Base-by-base conservation (phyloP, 1,284 basidiomycete genomes). In the Malassezia cuniculi region DNA sequence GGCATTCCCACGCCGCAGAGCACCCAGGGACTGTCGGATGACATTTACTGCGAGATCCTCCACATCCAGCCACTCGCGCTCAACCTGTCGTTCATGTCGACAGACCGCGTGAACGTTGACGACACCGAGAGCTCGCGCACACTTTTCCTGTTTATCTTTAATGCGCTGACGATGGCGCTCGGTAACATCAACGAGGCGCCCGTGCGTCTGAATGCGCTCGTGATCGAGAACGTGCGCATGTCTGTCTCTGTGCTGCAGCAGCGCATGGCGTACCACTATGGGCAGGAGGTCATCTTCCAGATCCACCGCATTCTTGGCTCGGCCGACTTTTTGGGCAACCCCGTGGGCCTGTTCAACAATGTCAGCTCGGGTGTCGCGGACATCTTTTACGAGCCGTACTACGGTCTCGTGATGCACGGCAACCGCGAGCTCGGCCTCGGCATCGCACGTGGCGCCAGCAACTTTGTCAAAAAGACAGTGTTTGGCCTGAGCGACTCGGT, bases 341-440 rank as follows among this genome's bases (percentile, higher is more conserved):
- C 90, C 5, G 86, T 95, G 20, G 90, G 90, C 10, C 74, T 99
- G 36, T 97, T 99, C 74, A 94, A 85, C 48, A 97, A 95, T 61
- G 89, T 99, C 62, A 90, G 85, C 62, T 94, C 87, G 17, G 93
- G 93, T n/a, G 85, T 97, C 6, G 82, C 84, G 32, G 93, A 97
- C 68, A 89, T 97, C 54, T 97, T 97, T 73, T 95, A 97, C 61
- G 93, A 95, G 69, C 93, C 93, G 18, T 95, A 90, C 73, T 82
- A 93, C 49, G 90, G 90, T 25, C 82, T 90, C 24, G 82, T 99
- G 40, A 85, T 94, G 78, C 87, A 93, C 60, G 93, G 93, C 12
- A 89, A 93, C 69, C 81, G 79, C 59, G 93, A 97, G 56, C 71
- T 99, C 14, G 93, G 93, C 1, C 78, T 90, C 48, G 87, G 93